phyloP scores from a whole-genome alignment of 1,284 basidiomycete genomes.

The Retiboletus fuscus region DNA sequence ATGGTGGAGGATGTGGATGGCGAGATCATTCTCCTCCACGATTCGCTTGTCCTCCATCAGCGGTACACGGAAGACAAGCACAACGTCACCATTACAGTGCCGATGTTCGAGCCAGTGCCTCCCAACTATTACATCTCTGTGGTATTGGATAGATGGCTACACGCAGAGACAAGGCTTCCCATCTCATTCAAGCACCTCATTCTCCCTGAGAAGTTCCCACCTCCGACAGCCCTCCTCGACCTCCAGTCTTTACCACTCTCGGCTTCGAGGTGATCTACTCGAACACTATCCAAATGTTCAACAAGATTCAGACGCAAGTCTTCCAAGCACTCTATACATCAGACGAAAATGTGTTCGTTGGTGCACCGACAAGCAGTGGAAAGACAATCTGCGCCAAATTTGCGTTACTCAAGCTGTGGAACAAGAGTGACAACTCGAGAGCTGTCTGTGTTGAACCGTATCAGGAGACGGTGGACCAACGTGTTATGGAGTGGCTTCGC shows the following conservation, averaged over 20 bases:
- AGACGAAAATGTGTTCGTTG: constrained; percentile 96
- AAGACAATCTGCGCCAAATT: constrained; percentile 99
- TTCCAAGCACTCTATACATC: constrained; percentile 98
- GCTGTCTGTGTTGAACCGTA: constrained; percentile 98
- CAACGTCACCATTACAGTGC: constrained; percentile 93
- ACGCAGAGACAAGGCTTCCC: constrained; percentile 93
- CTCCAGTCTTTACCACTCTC: constrained; percentile 91
- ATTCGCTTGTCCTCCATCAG: constrained; percentile 91
- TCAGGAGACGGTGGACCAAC: constrained; percentile 95
- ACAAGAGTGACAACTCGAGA: constrained; percentile 84
- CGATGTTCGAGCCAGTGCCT: constrained; percentile 96
- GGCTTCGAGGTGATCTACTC: constrained; percentile 52
- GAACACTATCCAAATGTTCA: too few species aligned
- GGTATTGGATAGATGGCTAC: constrained; percentile 95
- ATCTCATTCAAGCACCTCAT: constrained; percentile 99
- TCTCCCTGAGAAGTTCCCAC: constrained; percentile 96
- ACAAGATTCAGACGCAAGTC: constrained; percentile 46
- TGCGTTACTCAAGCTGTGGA: constrained; percentile 93
- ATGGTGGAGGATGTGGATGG: constrained; percentile 98
- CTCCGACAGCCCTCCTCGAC: constrained; percentile 92
- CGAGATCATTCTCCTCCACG: constrained; percentile 94
- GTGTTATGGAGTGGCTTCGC: constrained; percentile 88
- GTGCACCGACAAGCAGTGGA: constrained; percentile 95
- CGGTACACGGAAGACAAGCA: constrained; percentile 95
- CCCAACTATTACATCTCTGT: constrained; percentile 98